These are phyloP conservation scores for Colletotrichum coccodes DNA, from an alignment of 2,329 filamentous ascomycete genomes.

Conservation along the genomic window DNA sequence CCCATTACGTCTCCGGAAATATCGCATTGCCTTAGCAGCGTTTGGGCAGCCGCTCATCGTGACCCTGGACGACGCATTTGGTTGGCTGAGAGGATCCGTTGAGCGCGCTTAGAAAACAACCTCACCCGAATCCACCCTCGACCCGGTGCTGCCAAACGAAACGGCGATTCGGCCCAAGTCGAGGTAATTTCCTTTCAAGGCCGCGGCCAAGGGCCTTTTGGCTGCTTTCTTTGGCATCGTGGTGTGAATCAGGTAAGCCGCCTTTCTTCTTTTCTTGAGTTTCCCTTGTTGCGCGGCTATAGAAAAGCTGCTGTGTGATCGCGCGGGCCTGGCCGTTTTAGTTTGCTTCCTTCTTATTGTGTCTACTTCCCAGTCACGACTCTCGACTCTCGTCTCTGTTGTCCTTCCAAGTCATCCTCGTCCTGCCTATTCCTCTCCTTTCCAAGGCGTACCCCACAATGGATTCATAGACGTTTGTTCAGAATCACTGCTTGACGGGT, in stretches of 20 bases:
- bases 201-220: slow-evolving; percentile 25
- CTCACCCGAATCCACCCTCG: slow-evolving; percentile 18
- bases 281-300: slow-evolving; percentile 24
- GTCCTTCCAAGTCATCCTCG: slow-evolving; percentile 6
- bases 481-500: slow-evolving; percentile 29
- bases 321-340: slow-evolving; percentile 10
- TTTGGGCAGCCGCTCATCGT: slow-evolving; percentile 35
- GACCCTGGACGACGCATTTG: slow-evolving; percentile 30
- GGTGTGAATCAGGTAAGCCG: slow-evolving; percentile 32
- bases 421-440: slow-evolving; percentile 10
- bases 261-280: slow-evolving; percentile 9
- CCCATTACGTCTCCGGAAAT: slow-evolving; percentile 19
- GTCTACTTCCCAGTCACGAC: slow-evolving; percentile 7
- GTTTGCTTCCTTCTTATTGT: slow-evolving; percentile 32
- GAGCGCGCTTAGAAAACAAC: slow-evolving; percentile 32
- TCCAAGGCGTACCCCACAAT: slow-evolving; percentile 25
- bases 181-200: slow-evolving; percentile 26
- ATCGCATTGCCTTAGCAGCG: slow-evolving; percentile 32
- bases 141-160: slow-evolving; percentile 25
- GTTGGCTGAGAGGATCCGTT: slow-evolving; percentile 34
- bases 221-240: slow-evolving; percentile 11
- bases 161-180: slow-evolving; percentile 22
- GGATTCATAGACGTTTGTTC: slow-evolving; percentile 33
- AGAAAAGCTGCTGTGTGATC: neutral
- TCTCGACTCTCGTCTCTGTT: neutral